Percentiles rank a stretch among this genome's conserved stretches.
Conservation (phyloP, 2,329 filamentous ascomycete species). For the Sarocladium kiliense region DNA sequence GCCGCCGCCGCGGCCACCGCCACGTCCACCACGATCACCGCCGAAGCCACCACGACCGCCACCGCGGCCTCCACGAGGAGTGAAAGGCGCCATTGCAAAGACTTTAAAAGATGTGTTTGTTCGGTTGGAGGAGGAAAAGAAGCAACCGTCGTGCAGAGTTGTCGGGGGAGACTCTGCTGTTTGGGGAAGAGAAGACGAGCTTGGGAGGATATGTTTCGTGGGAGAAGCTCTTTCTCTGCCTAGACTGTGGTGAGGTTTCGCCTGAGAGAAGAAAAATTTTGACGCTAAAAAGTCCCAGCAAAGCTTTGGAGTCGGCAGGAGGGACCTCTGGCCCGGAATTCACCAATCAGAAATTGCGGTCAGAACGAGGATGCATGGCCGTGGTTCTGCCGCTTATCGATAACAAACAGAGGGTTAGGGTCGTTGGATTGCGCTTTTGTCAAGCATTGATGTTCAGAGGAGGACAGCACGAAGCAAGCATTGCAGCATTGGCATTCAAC, state of each 20-base stretch:
- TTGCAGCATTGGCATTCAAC: no score
- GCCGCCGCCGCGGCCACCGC: constrained; percentile 26
- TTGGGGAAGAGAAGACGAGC: background rate
- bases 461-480: no score
- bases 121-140: background rate
- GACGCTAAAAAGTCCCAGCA: constrained; percentile 1
- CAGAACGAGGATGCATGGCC: background rate
- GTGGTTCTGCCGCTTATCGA: constrained; percentile 4
- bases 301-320: constrained; percentile 5
- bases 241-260: constrained; percentile 4
- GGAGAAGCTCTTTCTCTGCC: constrained; percentile 8
- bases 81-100: constrained; percentile 18
- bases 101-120: background rate
- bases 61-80: constrained; percentile 24
- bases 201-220: background rate
- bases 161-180: background rate
- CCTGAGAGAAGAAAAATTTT: constrained; percentile 7
- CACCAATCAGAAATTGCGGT: background rate
- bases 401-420: background rate
- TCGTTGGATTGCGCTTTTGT: no score
- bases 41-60: constrained; percentile 25
- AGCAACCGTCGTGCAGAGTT: background rate
- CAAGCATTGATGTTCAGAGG: no score
- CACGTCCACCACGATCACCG: constrained; percentile 26
- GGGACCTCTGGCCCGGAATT: background rate